Evolutionary conservation across 257 asterid genomes (phyloP), one percentile per base, ranked within the genome.

Genomic region (Nicotiana sylvestris): DNA sequence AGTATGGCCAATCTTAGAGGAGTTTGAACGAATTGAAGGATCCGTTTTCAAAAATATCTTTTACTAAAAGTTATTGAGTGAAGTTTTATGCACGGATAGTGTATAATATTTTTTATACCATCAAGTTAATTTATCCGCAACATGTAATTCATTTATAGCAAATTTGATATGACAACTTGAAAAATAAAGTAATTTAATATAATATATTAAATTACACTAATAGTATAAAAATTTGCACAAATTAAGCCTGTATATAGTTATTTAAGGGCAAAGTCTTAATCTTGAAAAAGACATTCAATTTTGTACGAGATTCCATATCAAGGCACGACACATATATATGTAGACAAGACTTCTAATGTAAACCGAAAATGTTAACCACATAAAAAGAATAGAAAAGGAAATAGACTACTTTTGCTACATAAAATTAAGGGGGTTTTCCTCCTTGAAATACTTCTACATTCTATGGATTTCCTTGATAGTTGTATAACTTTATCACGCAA

Each of bases 81-180:
- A 35, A 69, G 9, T 69, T 70, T 70, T 72, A 12, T 53, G 6
- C 1, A 3, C 6, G 0, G 18, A 3, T 15, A 53, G 6, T 13
- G 5, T 4, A 53, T 53, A 13, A 12, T 53, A 53, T 53, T 13
- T 53, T 51, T 3, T 43, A 13, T 53, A 4, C 18, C 6, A 11
- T 53, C 5, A 3, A 53, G 16, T 13, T 53, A 53, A 53, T 0
- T 13, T 13, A 13, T 4, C 0, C 0, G 6, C 6, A 51, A 53
- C 2, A 4, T 17, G 11, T 58, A 2, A 17, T 18, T 51, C 18
- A 17, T 58, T 18, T 1, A 58, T 58, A 17, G 2, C 29, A n/a
- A 18, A 58, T 11, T 11, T 0, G 0, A 18, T 18, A 0, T n/a
- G 65, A 6, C 0, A 18, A 18, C 12, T 0, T 6, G 4, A 58